Evolutionary conservation across 2,329 filamentous ascomycete genomes (phyloP), one percentile per base, ranked within the genome.

Genomic region (Fusarium torreyae): DNA sequence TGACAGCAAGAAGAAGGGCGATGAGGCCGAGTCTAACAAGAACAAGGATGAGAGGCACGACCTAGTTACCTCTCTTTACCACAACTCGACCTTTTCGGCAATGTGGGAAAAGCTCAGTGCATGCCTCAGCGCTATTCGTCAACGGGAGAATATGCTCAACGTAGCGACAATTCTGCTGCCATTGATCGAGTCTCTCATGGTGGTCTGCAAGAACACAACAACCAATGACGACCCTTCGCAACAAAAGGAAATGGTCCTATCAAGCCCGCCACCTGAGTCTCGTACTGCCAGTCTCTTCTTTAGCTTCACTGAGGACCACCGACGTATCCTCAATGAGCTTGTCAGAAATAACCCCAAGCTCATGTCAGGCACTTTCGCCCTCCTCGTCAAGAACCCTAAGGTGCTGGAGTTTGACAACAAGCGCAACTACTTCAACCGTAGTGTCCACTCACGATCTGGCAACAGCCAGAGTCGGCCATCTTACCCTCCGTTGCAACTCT

Each of bases 361-460:
- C 69, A 99, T 99, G 97, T 98, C 95, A 62, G 96, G 96, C 54
- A 98, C 95, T 4, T 98, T 99, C 81, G 94, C 95, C 13, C 86
- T 99, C 17, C 83, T 99, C 48, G 96, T 98, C 68, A 98, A 97
- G 85, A 99, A 99, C 77, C 97, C 96, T 26, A 99, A 98, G 86
- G 97, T 99, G 5, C 85, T 99, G 14, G 96, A 99, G 77, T 99
- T 99, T 76, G 96, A 99, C 83, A 99, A 99, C 84, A 99, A 99
- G 85, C 94, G 96, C 75, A 98, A 97, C 82, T 99, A 97, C 86
- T 99, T 99, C 85, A 98, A 90, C 78, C 92, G 96, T 65, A 94
- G 94, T 75, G 91, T 99, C 13, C 96, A 99, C 79, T 82, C 84
- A 40, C 84, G 86, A 63, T 88, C 88, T 45, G 89, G 92, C 51